Base-by-base conservation (phyloP, 306 rosid species). In the Cucurbita moschata region DNA sequence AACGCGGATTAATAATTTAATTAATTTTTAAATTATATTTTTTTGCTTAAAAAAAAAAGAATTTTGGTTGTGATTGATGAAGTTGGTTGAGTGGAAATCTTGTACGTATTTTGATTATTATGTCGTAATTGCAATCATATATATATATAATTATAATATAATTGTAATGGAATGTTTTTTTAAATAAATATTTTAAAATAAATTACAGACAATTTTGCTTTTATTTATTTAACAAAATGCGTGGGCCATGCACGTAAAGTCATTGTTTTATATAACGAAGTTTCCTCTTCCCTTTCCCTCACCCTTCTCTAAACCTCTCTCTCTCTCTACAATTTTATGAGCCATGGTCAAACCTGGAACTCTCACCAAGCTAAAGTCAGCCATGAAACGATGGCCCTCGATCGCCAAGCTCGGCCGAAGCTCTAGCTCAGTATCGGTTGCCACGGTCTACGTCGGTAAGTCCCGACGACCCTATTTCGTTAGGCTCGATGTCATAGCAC, bases 351-450 rank as follows among this genome's bases (percentile, higher is more conserved):
- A 83, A 82, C 30, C 77, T 0, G 93, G 89, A 64, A 90, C 85
- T 78, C 87, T 93, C 51, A 90, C 89, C 16, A 93, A 93, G 88
- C 90, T 93, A 59, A 93, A 85, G 79, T 88, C 96, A 16, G 96
- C 92, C 9, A 88, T 93, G 49, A 93, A 85, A 52, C 78, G 92
- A 66, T 87, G 86, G 90, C 97, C 93, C 9, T 87, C 98, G 3
- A 57, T 93, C 70, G 76, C 90, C 79, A 90, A 87, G 77, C 86
- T 90, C 71, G 49, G 80, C 69, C 89, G 93, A 75, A 76, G 71
- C 79, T 35, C 54, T 39, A 87, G 90, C 87, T 49, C 78, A 5
- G 44, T 82, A 18, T 77, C 88, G 40, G 76, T 79, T 52, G 40
- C 83, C 6, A 52, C 76, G 1, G 96, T 93, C 13, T 90, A 85